Evolutionary conservation across 192 early-diverging fungal genomes (phyloP).

Genomic region (Lobosporangium transversale): DNA sequence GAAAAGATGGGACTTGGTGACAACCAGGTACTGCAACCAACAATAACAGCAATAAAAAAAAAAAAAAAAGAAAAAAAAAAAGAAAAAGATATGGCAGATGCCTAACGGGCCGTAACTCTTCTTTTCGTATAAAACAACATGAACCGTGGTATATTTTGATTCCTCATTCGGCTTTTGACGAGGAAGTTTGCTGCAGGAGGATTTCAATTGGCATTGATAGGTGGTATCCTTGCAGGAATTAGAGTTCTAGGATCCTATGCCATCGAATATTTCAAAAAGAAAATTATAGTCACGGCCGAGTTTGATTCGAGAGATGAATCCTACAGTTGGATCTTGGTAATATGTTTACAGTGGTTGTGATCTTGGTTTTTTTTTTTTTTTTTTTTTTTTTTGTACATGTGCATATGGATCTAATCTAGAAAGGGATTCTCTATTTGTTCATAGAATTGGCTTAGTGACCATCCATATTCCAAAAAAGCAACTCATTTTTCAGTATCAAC

Average conservation of each 20-base stretch:
- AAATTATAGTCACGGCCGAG: conserved; percentile 57
- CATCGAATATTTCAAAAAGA: conserved; percentile 59
- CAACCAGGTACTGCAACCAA: conserved; percentile 37
- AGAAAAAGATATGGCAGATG: too few relatives aligned
- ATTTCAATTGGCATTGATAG: conserved; percentile 56
- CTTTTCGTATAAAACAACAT: too few relatives aligned
- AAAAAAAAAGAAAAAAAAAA: too few relatives aligned
- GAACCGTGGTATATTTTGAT: too few relatives aligned
- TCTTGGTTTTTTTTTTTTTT: not conserved
- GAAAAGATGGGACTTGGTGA: conserved; percentile 50
- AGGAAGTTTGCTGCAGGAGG: conserved; percentile 64
- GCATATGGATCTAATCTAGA: not conserved
- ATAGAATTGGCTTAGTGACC: conserved; percentile 64
- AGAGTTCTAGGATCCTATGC: conserved; percentile 52
- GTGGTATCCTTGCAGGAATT: conserved; percentile 46
- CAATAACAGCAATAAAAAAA: too few relatives aligned
- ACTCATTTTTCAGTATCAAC: conserved; percentile 65
- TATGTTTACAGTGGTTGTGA: too few relatives aligned
- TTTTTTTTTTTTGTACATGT: not conserved
- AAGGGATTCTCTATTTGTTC: not conserved
- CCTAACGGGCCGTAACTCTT: too few relatives aligned
- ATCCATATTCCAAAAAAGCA: conserved; percentile 55
- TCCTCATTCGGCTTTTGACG: too few relatives aligned
- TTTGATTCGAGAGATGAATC: conserved; percentile 67
- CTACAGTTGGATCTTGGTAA: conserved; percentile 56